A percentile compares a stretch with the other conserved stretches of the same genome.
phyloP scores from a whole-genome alignment of 73 alveolate species.

The Paramecium pentaurelia region DNA sequence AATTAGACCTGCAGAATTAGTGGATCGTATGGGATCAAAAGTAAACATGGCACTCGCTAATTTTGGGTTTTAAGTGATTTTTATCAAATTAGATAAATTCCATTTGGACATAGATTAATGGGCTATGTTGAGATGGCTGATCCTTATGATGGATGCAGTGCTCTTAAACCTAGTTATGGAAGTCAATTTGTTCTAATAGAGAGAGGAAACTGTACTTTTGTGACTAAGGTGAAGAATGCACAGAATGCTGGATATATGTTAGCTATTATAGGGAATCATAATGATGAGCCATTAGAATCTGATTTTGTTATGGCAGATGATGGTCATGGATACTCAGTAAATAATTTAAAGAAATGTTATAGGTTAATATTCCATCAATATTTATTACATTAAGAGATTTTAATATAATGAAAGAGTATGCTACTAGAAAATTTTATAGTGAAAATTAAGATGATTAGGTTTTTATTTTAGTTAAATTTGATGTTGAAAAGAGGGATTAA shows the following conservation, averaged over 20 bases:
- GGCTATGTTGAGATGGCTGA: background rate
- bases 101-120: background rate
- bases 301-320: slow-evolving; percentile 75
- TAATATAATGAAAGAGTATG: background rate
- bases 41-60: background rate
- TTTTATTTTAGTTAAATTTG: background rate
- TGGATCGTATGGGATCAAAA: background rate
- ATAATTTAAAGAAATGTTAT: background rate
- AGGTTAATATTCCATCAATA: slow-evolving; percentile 35
- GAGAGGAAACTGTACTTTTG: slow-evolving; percentile 72
- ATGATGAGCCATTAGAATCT: slow-evolving; percentile 31
- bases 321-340: slow-evolving; percentile 59
- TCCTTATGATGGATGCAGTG: background rate
- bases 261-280: slow-evolving; percentile 66
- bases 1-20: background rate
- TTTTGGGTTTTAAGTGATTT: background rate
- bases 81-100: background rate
- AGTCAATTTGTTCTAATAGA: slow-evolving; percentile 40
- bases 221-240: slow-evolving; percentile 71
- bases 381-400: background rate
- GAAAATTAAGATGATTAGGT: background rate
- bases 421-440: background rate
- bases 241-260: slow-evolving; percentile 66
- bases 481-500: background rate
- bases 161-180: background rate